A percentile compares a stretch with the other conserved stretches of the same genome.
Evolutionary conservation across 148 eudicot species (phyloP).

Genomic region (Rhododendron simsii): DNA sequence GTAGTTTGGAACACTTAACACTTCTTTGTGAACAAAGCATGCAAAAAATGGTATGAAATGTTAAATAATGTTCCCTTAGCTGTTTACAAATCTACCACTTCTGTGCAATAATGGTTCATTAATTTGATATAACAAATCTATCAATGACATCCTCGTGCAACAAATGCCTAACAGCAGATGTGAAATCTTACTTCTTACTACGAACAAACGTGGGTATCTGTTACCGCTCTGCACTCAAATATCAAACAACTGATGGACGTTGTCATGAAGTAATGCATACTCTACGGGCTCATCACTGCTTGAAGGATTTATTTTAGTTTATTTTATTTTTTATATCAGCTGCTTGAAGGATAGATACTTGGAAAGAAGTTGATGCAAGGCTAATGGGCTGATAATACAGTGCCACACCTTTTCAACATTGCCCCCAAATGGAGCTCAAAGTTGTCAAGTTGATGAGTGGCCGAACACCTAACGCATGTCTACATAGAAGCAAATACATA

Average conservation of each 20-base stretch:
- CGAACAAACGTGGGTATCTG: background rate
- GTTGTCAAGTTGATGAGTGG: background rate
- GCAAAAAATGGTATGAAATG: background rate
- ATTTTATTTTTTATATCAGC: background rate
- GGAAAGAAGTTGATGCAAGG: background rate
- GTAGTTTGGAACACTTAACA: background rate
- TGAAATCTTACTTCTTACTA: background rate
- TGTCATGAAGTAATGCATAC: background rate
- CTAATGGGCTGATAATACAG: background rate
- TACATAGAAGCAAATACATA: background rate
- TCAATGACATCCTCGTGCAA: background rate
- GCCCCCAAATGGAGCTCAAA: background rate
- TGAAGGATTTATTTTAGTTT: background rate
- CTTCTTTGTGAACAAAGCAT: background rate
- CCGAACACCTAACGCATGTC: background rate
- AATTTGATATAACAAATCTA: background rate
- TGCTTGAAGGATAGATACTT: background rate
- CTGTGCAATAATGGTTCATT: background rate
- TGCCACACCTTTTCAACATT: background rate
- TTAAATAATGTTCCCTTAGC: background rate
- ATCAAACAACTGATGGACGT: background rate
- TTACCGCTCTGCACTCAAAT: background rate
- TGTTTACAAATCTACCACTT: background rate
- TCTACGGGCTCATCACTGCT: slow-evolving; percentile 1
- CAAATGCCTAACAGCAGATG: background rate